A percentile compares a stretch with the other conserved stretches of the same genome.
phyloP scores from a whole-genome alignment of 2,329 filamentous ascomycete genomes.

The Remersonia thermophila region DNA sequence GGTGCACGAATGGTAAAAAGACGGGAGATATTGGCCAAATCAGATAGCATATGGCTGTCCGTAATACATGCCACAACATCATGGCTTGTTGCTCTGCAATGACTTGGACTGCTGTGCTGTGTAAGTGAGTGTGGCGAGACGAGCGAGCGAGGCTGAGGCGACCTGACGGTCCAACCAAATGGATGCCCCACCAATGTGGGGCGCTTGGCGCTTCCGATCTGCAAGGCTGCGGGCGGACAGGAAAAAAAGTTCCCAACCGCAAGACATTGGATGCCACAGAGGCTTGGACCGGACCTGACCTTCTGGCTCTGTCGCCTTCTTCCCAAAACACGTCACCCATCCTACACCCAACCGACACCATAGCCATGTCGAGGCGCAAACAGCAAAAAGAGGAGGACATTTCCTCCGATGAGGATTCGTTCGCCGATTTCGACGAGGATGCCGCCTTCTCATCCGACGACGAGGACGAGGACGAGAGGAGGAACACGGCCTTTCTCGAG shows the following conservation, averaged over 20 bases:
- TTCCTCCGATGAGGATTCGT: slow-evolving; percentile 18
- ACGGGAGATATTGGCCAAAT: no score
- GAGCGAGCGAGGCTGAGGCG: slow-evolving; percentile 4
- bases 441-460: slow-evolving; percentile 9
- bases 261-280: no score
- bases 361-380: slow-evolving; percentile 11
- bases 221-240: slow-evolving; percentile 13
- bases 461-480: slow-evolving; percentile 8
- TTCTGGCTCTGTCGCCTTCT: slow-evolving; percentile 4
- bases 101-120: no score
- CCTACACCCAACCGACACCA: neutral
- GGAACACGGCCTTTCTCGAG: slow-evolving; percentile 4
- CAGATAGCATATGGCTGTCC: no score
- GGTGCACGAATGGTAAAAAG: no score
- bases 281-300: no score
- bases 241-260: slow-evolving; percentile 11
- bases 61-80: no score
- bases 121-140: neutral
- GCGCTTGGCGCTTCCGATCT: slow-evolving; percentile 5
- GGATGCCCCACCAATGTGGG: slow-evolving; percentile 5
- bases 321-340: neutral
- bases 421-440: slow-evolving; percentile 18
- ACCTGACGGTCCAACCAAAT: neutral
- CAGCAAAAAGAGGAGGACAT: slow-evolving; percentile 11
- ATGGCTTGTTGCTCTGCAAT: no score